Conservation (phyloP, 148 eudicot genomes). For the Chenopodium suecicum region DNA sequence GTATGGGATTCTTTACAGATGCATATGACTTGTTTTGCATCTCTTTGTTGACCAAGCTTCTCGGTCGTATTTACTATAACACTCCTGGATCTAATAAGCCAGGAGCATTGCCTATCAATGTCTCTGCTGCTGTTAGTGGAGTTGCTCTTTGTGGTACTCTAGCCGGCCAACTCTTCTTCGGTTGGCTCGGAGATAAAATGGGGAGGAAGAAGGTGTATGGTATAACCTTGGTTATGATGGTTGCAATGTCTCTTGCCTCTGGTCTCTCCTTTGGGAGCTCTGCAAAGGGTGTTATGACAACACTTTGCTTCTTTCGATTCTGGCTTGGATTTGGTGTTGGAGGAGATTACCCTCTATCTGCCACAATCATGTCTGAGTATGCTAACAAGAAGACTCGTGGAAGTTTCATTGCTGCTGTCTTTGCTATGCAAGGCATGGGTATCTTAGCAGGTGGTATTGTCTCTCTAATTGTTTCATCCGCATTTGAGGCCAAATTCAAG, state of each 20-base stretch:
- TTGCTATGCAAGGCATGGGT: slow-evolving; percentile 78
- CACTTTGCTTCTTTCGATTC: slow-evolving; percentile 52
- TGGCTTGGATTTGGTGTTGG: slow-evolving; percentile 70
- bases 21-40: slow-evolving; percentile 62
- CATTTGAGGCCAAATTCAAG: slow-evolving; percentile 28
- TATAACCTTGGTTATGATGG: slow-evolving; percentile 49
- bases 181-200: slow-evolving; percentile 72
- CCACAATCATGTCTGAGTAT: slow-evolving; percentile 80
- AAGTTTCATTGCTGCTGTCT: slow-evolving; percentile 64
- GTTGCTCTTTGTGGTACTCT: slow-evolving; percentile 69
- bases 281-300: slow-evolving; percentile 37
- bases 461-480: slow-evolving; percentile 39
- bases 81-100: slow-evolving; percentile 21
- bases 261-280: slow-evolving; percentile 51
- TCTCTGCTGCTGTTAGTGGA: slow-evolving; percentile 53
- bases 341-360: slow-evolving; percentile 66
- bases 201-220: slow-evolving; percentile 67
- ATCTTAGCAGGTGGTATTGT: slow-evolving; percentile 52
- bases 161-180: slow-evolving; percentile 64
- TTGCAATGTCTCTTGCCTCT: slow-evolving; percentile 41
- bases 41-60: slow-evolving; percentile 50
- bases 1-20: slow-evolving; percentile 69
- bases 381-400: slow-evolving; percentile 74
- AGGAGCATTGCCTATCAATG: slow-evolving; percentile 49
- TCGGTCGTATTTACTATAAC: slow-evolving; percentile 61